Base-by-base conservation (phyloP, 495 filamentous ascomycete genomes). In the Penicillium subrubescens region DNA sequence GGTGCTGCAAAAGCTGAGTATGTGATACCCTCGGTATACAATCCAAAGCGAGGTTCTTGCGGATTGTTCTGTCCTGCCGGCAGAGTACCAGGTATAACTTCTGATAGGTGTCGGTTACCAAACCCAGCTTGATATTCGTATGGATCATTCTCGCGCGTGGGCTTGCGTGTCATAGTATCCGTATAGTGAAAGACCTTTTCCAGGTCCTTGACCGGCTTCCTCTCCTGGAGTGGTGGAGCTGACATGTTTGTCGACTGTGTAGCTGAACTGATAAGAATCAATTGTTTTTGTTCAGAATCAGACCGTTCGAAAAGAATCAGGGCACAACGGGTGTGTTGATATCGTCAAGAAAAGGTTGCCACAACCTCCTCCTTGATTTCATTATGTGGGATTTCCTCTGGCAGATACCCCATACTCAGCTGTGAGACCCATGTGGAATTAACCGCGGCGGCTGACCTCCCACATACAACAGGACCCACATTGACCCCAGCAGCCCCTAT, bases 1-100 rank as follows among this genome's bases (percentile, higher is more conserved):
- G 78, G 78, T 25, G 78, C 78, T 29, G 70, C 72, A 64, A 81
- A 81, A 8, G 78, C 86, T 46, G 81, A 84, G 68, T 88, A 88
- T 10, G 86, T 82, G 25, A 87, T 75, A 1, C 86, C 86, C 75
- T 89, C 87, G n/a, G 86, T 86, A 66, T 88, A 84, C 23, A 88
- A 67, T 15, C 77, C 78, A 55, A 78, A 81, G 0, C 77, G 71
- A 33, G 62, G 52, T 27, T 76, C 74, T 23, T 79, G 78, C 12
- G 78, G 78, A 46, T 79, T 80, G 60, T 80, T 80, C 62, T 80
- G 78, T 5, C 75, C 78, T 10, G 73, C 73, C 11, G 78, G 78
- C 3, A 80, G 55, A 4, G 76, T 77, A 6, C 78, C 78, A 0
- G 78, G 78, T 41, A 81, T 78, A n/a, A 78, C 73, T 57, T 81